Evolutionary conservation across 2,329 filamentous ascomycete genomes (phyloP), one percentile per base, ranked within the genome.

Genomic region (Dothideomycetes sp.): DNA sequence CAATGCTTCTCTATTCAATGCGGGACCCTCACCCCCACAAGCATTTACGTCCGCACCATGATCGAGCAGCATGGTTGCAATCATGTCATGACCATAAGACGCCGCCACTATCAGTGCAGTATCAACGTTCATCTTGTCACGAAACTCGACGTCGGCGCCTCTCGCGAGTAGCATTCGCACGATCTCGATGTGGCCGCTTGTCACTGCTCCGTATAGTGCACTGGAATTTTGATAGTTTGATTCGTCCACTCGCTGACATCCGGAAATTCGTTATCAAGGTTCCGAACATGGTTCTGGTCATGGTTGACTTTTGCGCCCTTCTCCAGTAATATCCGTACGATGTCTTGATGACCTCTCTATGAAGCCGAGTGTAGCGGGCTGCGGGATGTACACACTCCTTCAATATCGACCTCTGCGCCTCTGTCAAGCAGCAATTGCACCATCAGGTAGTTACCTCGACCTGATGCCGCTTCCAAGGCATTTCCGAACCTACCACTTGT

Each of bases 281-380:
- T n/a, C n/a, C n/a, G n/a, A n/a, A n/a, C n/a, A n/a, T n/a, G n/a
- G n/a, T n/a, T n/a, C n/a, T n/a, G n/a, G n/a, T n/a, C n/a, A n/a
- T n/a, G n/a, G n/a, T 45, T 45, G 16, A 42, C 30, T 19, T 51
- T 42, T 17, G 31, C 31, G 33, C 47, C 47, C 8, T 34, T 19
- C 9, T 46, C 33, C 4, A 51, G 41, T 23, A 53, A 45, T 31
- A 50, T 17, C 23, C 47, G 44, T 4, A 54, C 43, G 13, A 53
- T 18, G 3, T 49, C 15, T 12, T 5, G 15, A 10, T 45, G 34
- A 11, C 48, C 37, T 37, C 22, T 13, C 15, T 16, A 11, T 30
- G 41, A 39, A n/a, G 46, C 48, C 22, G 46, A 41, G 20, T 42
- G 17, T 4, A 49, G 33, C 8, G 44, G 32, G 36, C 32, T 48